Conservation (phyloP, 257 asterid species). For the Solanum verrucosum region DNA sequence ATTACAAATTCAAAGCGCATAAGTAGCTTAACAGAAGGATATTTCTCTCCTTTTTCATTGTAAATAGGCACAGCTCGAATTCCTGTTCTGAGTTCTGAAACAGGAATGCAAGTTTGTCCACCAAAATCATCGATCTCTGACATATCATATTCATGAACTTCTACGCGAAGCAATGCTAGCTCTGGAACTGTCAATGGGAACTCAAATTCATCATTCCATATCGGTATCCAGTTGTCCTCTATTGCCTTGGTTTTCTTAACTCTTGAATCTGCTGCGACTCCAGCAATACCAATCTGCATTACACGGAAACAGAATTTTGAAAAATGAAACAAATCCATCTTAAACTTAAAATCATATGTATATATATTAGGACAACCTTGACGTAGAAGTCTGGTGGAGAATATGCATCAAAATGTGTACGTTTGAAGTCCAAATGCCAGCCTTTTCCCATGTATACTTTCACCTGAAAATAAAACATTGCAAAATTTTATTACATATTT, state of each 20-base stretch:
- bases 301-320: not conserved
- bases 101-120: constrained; percentile 82
- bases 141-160: constrained; percentile 73
- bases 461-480: constrained; percentile 24
- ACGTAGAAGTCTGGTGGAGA: constrained; percentile 87
- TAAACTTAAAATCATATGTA: not conserved
- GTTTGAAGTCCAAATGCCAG: constrained; percentile 61
- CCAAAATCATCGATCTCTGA: constrained; percentile 78
- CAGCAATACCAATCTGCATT: constrained; percentile 65
- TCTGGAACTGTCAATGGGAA: constrained; percentile 56
- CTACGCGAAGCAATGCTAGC: constrained; percentile 64
- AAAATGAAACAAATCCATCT: not conserved
- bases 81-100: constrained; percentile 63
- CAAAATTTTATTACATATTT: not conserved
- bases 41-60: constrained; percentile 57
- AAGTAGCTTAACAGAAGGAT: constrained; percentile 54
- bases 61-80: constrained; percentile 54
- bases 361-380: constrained; percentile 32
- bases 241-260: constrained; percentile 39
- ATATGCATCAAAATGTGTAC: constrained; percentile 55
- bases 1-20: constrained; percentile 35
- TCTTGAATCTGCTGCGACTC: constrained; percentile 49
- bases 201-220: constrained; percentile 65
- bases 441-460: constrained; percentile 73
- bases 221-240: constrained; percentile 71